Percentiles rank a stretch among this genome's conserved stretches.
Evolutionary conservation across 139 green algal genomes (phyloP).

Genomic region (Trebouxia sp.): DNA sequence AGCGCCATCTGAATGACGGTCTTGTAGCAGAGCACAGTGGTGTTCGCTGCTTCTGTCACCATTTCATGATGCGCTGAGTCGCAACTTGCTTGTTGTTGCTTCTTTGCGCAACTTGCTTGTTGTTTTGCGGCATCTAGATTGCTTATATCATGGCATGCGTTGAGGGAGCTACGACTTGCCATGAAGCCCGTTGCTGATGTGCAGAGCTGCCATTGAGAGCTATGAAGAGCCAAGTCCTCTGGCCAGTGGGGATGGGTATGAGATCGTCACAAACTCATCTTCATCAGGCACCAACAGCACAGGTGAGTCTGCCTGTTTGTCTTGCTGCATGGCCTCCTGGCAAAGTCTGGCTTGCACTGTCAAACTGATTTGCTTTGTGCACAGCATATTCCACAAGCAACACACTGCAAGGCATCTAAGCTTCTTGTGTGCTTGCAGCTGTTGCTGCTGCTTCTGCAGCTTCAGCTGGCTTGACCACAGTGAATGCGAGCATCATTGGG

Average conservation of each 20-base stretch:
- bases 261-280: not conserved
- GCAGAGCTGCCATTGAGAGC: conserved; percentile 19
- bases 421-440: not conserved
- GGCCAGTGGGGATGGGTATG: not conserved
- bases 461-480: not conserved
- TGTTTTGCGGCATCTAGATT: too few species aligned
- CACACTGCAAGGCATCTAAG: not conserved
- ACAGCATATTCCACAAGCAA: not conserved
- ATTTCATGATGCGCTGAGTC: too few species aligned
- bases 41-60: too few species aligned
- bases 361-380: not conserved
- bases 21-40: too few species aligned
- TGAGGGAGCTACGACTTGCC: too few species aligned
- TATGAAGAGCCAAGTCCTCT: not conserved
- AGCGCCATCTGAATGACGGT: too few species aligned
- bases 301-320: not conserved
- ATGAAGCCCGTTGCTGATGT: too few species aligned
- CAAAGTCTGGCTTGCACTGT: too few species aligned
- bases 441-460: not conserved
- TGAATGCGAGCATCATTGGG: conserved; percentile 31
- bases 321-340: too few species aligned
- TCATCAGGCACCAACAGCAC: conserved; percentile 3
- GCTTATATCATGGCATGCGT: too few species aligned
- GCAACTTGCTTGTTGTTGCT: too few species aligned
- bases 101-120: too few species aligned